Base-by-base conservation (phyloP, 2,329 filamentous ascomycete species). In the Aspergillus versicolor region DNA sequence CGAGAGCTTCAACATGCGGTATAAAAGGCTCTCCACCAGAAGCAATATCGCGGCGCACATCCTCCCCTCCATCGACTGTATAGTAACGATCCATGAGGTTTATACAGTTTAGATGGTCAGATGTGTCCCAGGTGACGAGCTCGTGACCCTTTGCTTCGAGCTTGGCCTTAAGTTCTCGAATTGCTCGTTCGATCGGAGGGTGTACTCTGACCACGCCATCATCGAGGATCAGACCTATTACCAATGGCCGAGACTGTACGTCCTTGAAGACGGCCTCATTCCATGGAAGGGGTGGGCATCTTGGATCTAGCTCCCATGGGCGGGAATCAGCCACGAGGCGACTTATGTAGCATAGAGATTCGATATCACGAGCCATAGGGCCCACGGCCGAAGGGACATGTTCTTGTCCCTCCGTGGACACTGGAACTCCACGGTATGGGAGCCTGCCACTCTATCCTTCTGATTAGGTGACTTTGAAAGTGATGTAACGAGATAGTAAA, bases 371-470 rank as follows among this genome's bases (percentile, higher is more conserved):
- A 5, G 82, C 75, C 73, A 88, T 77, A 1, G 86, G 85, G 0
- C 85, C 85, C n/a, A 87, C 72, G 0, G 84, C 78, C 0, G 85
- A 88, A 1, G 84, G 84, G 0, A 88, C 81, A 67, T 88, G 84
- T 55, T 87, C 83, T 63, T 88, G 85, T 34, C 85, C 84, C 41
- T 87, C 84, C 0, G 82, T 86, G 0, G 84, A 86, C 0, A 87
- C 84, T 0, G 82, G 77, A 0, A 85, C 82, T 0, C 83, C 84
- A 12, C 77, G 66, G 50, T 87, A 88, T 0, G 85, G 83, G 0
- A 87, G 66, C 5, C 85, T 78, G 2, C 77, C 75, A 61, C 81
- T 86, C 83, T 86, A 32, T 49, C 21, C 27, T 22, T 7, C n/a
- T 27, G 8, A 4, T 56, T 53, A 58, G 44, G 17, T 15, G n/a